A percentile compares a stretch with the other conserved stretches of the same genome.
Evolutionary conservation across 2,329 filamentous ascomycete species (phyloP).

Genomic region (Domatiomyces catenatus): DNA sequence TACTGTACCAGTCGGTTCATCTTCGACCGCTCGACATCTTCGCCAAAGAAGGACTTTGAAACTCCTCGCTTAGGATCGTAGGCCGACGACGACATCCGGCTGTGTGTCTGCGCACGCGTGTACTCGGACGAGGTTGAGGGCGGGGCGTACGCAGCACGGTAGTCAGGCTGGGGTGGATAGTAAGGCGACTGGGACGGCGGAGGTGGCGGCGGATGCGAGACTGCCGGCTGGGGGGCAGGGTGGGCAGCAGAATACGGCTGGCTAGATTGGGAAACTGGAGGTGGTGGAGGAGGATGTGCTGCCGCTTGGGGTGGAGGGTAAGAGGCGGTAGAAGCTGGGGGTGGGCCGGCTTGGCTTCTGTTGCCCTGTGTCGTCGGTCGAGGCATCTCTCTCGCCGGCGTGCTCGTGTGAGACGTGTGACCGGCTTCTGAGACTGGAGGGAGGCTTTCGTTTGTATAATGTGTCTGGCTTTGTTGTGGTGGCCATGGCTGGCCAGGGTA

Average conservation of each 20-base stretch:
- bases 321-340: not conserved
- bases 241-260: not conserved
- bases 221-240: not conserved
- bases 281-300: not conserved
- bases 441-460: slow-evolving; percentile 12
- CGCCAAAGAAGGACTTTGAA: slow-evolving; percentile 19
- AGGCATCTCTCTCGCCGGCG: slow-evolving; percentile 10
- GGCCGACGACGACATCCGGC: slow-evolving; percentile 5
- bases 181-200: slow-evolving; percentile 6
- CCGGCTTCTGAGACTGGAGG: slow-evolving; percentile 13
- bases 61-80: slow-evolving; percentile 5
- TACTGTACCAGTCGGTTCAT: slow-evolving; percentile 75
- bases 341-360: not conserved
- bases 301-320: slow-evolving; percentile 1
- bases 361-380: slow-evolving; percentile 9
- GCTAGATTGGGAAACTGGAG: not conserved
- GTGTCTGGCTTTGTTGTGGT: slow-evolving; percentile 6
- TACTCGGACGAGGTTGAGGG: not conserved
- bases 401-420: slow-evolving; percentile 7
- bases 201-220: slow-evolving; percentile 1
- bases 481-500: slow-evolving; percentile 12
- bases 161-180: slow-evolving; percentile 5
- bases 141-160: slow-evolving; percentile 1
- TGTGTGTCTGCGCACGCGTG: slow-evolving; percentile 1
- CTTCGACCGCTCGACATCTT: slow-evolving; percentile 64